Evolutionary conservation across 2,329 filamentous ascomycete genomes (phyloP), one percentile per base, ranked within the genome.

Genomic region (Pseudopithomyces maydicus): DNA sequence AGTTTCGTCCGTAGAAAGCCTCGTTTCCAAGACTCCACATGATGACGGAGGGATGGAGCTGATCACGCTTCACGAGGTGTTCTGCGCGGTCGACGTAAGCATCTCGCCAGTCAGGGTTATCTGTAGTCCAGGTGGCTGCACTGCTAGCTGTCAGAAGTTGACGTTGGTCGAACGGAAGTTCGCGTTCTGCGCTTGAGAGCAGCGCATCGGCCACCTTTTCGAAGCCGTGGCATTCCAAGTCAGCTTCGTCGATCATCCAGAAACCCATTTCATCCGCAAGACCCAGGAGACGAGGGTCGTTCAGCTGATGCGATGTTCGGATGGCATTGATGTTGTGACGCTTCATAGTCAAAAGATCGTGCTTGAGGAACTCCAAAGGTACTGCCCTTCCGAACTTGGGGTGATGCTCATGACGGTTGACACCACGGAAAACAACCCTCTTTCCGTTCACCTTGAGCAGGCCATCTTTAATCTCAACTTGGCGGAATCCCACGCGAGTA

Each of bases 21-120:
- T 91, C 89, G 65, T 91, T 91, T 0, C 89, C 89, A 0, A 91
- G 78, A 45, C 85, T 88, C 89, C 89, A 91, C 41, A 90, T 84
- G 47, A 91, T 85, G 48, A 91, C 80, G n/a, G 82, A 87, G 0
- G 89, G 73, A 62, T 90, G 86, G 56, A 91, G 88, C 74, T 90
- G 90, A 71, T 91, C 88, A 15, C 89, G 81, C 64, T 87, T 81
- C 0, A 91, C 80, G 54, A 91, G 74, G 53, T 89, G 85, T 32
- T 79, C 74, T 55, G 87, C 85, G 2, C 89, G 84, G 70, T 91
- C 89, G 1, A 91, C 67, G 59, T 91, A 91, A 0, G 88, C 86
- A 1, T 80, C 80, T 53, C 78, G 80, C 87, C 86, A 90, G 0
- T 77, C 76, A 1, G 82, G 80, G 56, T 88, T 89, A 65, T 89